Evolutionary conservation across 2,329 filamentous ascomycete species (phyloP), one percentile per base, ranked within the genome.

Genomic region (Epicoccum nigrum): DNA sequence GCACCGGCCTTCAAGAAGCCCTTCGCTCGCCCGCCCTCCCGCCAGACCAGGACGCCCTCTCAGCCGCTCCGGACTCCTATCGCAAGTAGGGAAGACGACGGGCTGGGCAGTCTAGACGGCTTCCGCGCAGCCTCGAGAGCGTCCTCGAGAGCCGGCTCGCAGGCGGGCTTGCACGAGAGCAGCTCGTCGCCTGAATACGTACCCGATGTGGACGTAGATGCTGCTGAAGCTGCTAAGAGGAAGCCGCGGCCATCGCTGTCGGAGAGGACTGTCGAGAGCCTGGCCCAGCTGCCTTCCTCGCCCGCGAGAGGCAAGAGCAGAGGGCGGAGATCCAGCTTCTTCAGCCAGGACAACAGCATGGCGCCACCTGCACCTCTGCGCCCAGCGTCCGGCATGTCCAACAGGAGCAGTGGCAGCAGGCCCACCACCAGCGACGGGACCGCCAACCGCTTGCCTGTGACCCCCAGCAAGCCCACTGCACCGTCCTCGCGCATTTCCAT

Each of bases 261-360:
- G 0, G 92, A 97, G 63, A 81, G 93, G 51, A 95, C 92, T 0
- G 86, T 96, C 33, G 90, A 96, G 70, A 96, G 90, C 0, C 77
- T 97, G 5, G 83, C 91, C 3, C 83, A 86, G 38, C 77, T 96
- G 23, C 89, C 92, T 0, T 85, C 89, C 0, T 94, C 92, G 0
- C 92, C 92, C 3, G 64, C 65, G 4, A 58, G 58, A 16, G 54
- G 84, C 20, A 83, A 0, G 72, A 88, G 37, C 83, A 81, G 58
- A 44, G 84, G 84, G 51, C 84, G 86, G 45, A 78, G 82, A 7
- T 90, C 90, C 0, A 85, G 83, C 47, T 92, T 96, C 70, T 94
- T 89, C 67, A 86, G 85, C 40, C 74, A 79, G 2, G 79, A 86
- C n/a, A 82, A 82, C 51, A 78, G 81, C 6, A 82, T 83, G 74